Evolutionary conservation across 2,329 filamentous ascomycete genomes (phyloP).

Genomic region (Paecilomyces dactylethromorphus): DNA sequence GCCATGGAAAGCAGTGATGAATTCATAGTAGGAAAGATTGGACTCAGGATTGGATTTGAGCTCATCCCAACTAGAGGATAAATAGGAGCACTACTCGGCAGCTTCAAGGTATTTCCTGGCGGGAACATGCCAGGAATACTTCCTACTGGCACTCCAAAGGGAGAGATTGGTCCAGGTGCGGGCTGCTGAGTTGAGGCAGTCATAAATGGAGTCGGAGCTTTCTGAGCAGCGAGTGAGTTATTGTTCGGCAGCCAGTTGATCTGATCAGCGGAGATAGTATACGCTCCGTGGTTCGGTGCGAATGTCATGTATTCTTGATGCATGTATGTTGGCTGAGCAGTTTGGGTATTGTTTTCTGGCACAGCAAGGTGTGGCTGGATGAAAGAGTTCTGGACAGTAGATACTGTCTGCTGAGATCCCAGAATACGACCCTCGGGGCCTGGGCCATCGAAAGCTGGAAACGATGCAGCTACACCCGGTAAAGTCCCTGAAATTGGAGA

Average conservation of each 20-base stretch:
- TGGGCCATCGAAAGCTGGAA: not conserved
- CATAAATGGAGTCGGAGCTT: constrained; percentile 6
- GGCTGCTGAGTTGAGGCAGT: constrained; percentile 6
- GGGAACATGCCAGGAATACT: not conserved
- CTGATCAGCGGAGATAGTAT: constrained; percentile 8
- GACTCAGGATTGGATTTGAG: constrained; percentile 3
- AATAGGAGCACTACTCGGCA: not conserved
- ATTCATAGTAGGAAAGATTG: constrained; percentile 4
- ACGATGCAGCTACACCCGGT: not conserved
- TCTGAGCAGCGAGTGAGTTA: constrained; percentile 9
- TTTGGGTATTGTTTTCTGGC: constrained; percentile 2
- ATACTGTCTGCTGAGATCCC: constrained; percentile 2
- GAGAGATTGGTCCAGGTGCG: not conserved
- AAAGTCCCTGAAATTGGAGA: constrained; percentile 2
- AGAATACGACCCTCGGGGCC: not conserved
- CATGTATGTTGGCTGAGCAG: constrained; percentile 7
- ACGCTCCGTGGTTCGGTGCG: constrained; percentile 7
- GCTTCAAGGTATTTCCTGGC: not conserved
- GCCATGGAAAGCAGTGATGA: constrained; percentile 6
- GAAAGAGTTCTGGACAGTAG: constrained; percentile 6
- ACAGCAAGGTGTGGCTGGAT: constrained; percentile 5
- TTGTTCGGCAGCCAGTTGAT: constrained; percentile 10
- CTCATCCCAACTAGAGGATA: constrained; percentile 7
- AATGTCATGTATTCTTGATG: constrained; percentile 9
- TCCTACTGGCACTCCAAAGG: constrained; percentile 3